Base-by-base conservation (phyloP, 176 grass and related monocot genomes). In the Elymus sibiricus region DNA sequence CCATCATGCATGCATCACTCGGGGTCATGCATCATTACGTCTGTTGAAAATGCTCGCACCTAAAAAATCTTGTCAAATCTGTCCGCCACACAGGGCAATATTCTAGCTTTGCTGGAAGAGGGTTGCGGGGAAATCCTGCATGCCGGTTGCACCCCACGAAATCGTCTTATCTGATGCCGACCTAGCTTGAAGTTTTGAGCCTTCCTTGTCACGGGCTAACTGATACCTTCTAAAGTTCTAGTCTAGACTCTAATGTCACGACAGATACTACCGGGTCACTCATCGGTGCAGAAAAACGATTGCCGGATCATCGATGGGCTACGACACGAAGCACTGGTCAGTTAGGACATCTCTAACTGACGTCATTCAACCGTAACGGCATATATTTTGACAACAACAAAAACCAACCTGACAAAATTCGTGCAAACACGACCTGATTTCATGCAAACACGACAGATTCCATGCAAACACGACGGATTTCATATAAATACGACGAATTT, bases 141-240 rank as follows among this genome's bases (percentile, higher is more conserved):
- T 77, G 83, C 72, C 58, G 29, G 74, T 90, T 87, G 43, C 84
- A 74, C 83, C 43, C 34, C 74, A 59, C 68, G 58, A 83, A 80
- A 75, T 79, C 78, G 31, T 89, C 53, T 85, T 73, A 53, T 53
- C 49, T 17, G 49, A 53, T 53, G 16, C 6, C 16, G 17, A 53
- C 6, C 74, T 22, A 58, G 6, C 35, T 62, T 29, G 42, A 29
- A 38, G 28, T 58, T 8, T 9, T 22, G 19, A 22, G 55, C 55
- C 4, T 34, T 34, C 32, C 32, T 58, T 53, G 16, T 53, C 49
- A 53, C 16, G 49, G 55, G 55, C 21, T 58, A 58, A 9, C 21
- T 22, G 21, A 58, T 58, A 19, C 55, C 55, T 58, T 58, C 55
- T 34, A 34, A 0, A 34, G 32, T 34, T 34, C 32, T 58, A 58